Conservation (phyloP, 306 rosid species). For the Corylus avellana region DNA sequence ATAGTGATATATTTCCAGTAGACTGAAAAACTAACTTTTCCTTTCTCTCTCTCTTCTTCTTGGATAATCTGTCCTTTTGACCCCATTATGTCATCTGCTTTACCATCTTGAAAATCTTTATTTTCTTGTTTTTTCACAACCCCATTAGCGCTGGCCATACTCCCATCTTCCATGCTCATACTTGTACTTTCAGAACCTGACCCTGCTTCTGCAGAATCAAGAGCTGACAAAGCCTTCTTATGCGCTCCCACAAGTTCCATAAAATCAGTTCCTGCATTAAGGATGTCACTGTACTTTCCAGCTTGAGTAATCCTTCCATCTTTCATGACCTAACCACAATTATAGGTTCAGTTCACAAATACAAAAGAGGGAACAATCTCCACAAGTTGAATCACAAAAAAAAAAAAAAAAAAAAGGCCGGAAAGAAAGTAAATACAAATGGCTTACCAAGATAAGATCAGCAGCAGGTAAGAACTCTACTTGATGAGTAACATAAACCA, state of each 20-base stretch:
- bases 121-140: constrained; percentile 36
- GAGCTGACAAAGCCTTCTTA: constrained; percentile 60
- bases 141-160: background rate
- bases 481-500: constrained; percentile 84
- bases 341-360: background rate
- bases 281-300: constrained; percentile 69
- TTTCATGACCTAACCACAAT: constrained; percentile 66
- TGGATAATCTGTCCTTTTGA: constrained; percentile 74
- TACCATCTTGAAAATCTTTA: constrained; percentile 34
- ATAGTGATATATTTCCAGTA: constrained; percentile 74
- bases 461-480: constrained; percentile 88
- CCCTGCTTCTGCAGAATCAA: constrained; percentile 37
- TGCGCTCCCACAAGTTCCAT: constrained; percentile 86
- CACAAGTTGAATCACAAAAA: background rate
- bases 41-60: constrained; percentile 94
- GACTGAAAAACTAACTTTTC: constrained; percentile 66
- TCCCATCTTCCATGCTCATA: constrained; percentile 29
- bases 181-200: constrained; percentile 25
- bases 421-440: constrained; percentile 4
- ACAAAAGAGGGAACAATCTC: background rate
- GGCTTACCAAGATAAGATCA: constrained; percentile 73
- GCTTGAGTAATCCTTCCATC: constrained; percentile 81
- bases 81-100: constrained; percentile 35
- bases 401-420: background rate
- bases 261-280: constrained; percentile 65